Evolutionary conservation across 2,329 filamentous ascomycete genomes (phyloP), one percentile per base, ranked within the genome.

Genomic region (Metarhizium humberi): DNA sequence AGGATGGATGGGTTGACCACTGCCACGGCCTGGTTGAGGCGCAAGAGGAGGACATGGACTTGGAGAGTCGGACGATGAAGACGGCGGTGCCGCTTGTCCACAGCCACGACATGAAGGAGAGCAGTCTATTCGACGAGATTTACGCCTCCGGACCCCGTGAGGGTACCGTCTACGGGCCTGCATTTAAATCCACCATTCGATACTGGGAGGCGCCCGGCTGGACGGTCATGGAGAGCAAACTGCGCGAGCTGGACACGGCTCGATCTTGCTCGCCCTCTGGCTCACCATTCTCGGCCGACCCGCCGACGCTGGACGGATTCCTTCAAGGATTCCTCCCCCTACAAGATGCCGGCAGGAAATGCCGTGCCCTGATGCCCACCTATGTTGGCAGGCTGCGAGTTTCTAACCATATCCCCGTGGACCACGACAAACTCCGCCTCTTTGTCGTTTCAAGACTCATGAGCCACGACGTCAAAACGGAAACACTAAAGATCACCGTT

Each of bases 301-400:
- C 66, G 20, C 64, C 66, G 34, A 68, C 64, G 0, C 50, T 67
- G 20, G 66, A 67, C 49, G 56, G 57, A 10, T 62, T 65, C 18
- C 58, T 67, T n/a, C 64, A 56, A 29, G 65, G 62, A 6, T 48
- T 56, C 4, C 60, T 59, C 14, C 60, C 61, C 29, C 57, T 67
- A 4, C 60, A 60, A 36, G 48, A 59, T 16, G 57, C 51, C 14
- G 59, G 65, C 25, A 61, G 61, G 38, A 56, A 58, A 47, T 55
- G 56, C 46, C 60, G 60, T 4, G 64, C 64, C 16, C 56, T 61
- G 51, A 65, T 68, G 64, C 65, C 66, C 14, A 68, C 63, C 48
- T 65, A 67, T 53, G 56, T 68, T 40, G 61, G 60, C 18, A 61
- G 64, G 10, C 55, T 69, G 11, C 63, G 64, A 36, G 60, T 69